Conservation (phyloP, 305 asterid genomes). For the Fraxinus sp. region DNA sequence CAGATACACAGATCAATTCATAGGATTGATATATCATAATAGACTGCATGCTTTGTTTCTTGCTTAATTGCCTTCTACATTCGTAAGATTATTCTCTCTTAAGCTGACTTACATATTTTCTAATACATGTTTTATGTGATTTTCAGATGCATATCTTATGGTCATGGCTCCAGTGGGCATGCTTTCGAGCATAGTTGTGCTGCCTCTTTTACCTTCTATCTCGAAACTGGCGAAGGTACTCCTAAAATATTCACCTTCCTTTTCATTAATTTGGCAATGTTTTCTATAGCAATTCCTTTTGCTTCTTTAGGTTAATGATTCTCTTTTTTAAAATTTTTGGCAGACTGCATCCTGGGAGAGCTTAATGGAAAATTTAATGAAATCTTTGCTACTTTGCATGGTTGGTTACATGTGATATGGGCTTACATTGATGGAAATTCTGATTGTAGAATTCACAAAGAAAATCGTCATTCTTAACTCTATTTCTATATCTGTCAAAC, state of each 20-base stretch:
- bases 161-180: constrained; percentile 52
- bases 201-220: constrained; percentile 46
- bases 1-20: neutral
- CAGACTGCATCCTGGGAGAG: constrained; percentile 44
- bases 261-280: neutral
- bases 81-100: neutral
- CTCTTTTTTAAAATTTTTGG: constrained; percentile 4
- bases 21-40: neutral
- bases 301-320: constrained; percentile 7
- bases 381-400: constrained; percentile 41
- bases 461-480: constrained; percentile 11
- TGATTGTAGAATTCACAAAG: neutral
- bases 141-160: constrained; percentile 50
- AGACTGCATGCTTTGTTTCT: neutral
- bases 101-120: neutral
- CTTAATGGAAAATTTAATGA: constrained; percentile 31
- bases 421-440: neutral
- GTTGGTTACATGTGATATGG: constrained; percentile 24
- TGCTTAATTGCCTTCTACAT: neutral
- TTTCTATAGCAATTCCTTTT: neutral
- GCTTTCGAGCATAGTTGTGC: constrained; percentile 42
- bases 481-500: neutral
- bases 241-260: constrained; percentile 4
- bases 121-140: neutral
- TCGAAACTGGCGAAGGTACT: constrained; percentile 44